Evolutionary conservation across 2,329 filamentous ascomycete species (phyloP).

Genomic region (Xylaria sp.): DNA sequence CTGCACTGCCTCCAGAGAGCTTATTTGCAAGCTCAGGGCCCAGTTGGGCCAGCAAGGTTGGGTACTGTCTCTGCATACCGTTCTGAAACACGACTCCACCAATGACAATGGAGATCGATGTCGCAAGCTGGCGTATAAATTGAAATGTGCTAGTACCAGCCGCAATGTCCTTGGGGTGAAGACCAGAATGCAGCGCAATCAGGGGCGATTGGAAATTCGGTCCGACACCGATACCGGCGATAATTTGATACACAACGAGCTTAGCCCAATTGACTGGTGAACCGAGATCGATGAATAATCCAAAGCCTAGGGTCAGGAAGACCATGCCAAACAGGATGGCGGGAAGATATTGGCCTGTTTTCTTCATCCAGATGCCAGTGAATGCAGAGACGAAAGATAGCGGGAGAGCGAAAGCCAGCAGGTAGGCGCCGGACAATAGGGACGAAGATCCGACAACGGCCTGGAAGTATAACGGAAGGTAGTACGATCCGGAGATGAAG

Average conservation of each 20-base stretch:
- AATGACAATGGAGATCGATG: conserved; percentile 74
- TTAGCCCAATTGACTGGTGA: conserved; percentile 65
- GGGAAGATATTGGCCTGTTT: conserved; percentile 73
- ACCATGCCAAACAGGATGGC: conserved; percentile 69
- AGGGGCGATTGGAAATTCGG: conserved; percentile 77
- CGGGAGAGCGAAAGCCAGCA: conserved; percentile 76
- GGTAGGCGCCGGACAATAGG: conserved; percentile 74
- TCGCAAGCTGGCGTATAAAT: conserved; percentile 76
- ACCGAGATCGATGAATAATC: conserved; percentile 71
- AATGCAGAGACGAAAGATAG: conserved; percentile 71
- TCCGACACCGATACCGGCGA: conserved; percentile 72
- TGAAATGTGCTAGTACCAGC: conserved; percentile 74
- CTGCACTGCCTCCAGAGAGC: conserved; percentile 63
- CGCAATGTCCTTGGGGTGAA: conserved; percentile 72
- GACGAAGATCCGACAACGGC: conserved; percentile 71
- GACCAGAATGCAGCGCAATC: conserved; percentile 73
- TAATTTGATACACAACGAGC: conserved; percentile 70
- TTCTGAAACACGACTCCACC: conserved; percentile 86
- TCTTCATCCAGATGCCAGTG: conserved; percentile 68
- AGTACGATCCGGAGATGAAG: conserved; percentile 83
- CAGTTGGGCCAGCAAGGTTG: conserved; percentile 60
- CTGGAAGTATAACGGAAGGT: conserved; percentile 84
- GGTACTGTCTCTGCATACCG: conserved; percentile 69
- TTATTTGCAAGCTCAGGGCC: conserved; percentile 57
- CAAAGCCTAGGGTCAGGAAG: conserved; percentile 72